phyloP scores from a whole-genome alignment of 495 filamentous ascomycete species.

The Penicillium nucicola region DNA sequence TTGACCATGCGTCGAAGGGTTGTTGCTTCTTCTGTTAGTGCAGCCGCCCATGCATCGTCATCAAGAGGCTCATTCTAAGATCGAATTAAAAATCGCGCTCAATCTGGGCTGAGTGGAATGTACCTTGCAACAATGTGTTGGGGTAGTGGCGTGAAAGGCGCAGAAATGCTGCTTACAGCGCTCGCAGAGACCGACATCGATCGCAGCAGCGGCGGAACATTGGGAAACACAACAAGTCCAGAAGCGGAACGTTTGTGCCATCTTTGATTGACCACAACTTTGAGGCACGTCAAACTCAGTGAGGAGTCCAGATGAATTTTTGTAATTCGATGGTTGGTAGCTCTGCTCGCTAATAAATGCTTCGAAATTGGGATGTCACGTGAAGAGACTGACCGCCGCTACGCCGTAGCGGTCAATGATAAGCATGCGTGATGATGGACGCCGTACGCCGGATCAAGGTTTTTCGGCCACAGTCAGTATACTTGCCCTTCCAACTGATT shows the following conservation, averaged over 20 bases:
- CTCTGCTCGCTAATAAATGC: not conserved
- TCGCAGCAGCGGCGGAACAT: conserved; percentile 3
- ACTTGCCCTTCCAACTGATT: too few relatives aligned
- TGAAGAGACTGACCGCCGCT: too few relatives aligned
- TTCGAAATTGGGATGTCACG: too few relatives aligned
- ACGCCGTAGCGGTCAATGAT: too few relatives aligned
- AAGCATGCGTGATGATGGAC: too few relatives aligned
- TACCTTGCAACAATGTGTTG: conserved; percentile 5
- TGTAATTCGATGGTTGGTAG: not conserved
- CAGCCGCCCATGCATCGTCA: not conserved
- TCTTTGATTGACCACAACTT: not conserved
- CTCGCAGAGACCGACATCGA: conserved; percentile 6
- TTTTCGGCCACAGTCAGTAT: too few relatives aligned
- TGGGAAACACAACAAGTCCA: conserved; percentile 1
- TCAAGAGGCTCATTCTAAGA: conserved; percentile 4
- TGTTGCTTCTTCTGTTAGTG: conserved; percentile 2
- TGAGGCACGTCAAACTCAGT: too few relatives aligned
- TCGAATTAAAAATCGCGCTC: not conserved
- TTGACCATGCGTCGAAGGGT: conserved; percentile 1
- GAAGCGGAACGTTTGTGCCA: conserved; percentile 1
- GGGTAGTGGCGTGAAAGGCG: not conserved
- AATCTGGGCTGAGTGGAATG: not conserved
- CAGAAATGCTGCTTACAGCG: conserved; percentile 3
- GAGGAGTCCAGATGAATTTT: not conserved
- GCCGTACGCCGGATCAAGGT: too few relatives aligned